Evolutionary conservation across 495 filamentous ascomycete species (phyloP).

Genomic region (Friedmanniomyces endolithicus): DNA sequence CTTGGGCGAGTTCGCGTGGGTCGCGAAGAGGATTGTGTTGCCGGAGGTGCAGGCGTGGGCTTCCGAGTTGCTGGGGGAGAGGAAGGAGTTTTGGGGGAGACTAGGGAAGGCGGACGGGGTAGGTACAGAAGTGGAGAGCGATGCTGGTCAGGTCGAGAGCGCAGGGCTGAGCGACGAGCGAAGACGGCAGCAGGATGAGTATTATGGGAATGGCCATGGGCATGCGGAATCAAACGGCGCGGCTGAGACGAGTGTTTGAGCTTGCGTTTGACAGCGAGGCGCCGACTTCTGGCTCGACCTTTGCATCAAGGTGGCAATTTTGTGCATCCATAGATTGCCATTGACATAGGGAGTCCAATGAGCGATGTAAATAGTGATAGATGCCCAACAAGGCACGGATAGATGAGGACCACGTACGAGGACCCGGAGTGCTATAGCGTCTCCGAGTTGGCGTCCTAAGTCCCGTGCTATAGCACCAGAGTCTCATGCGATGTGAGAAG

Average conservation of each 20-base stretch:
- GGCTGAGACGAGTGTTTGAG: not conserved
- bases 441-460: too few relatives aligned
- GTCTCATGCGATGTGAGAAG: too few relatives aligned
- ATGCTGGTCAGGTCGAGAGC: not conserved
- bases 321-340: too few relatives aligned
- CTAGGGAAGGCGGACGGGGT: conserved; percentile 13
- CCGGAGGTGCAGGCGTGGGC: conserved; percentile 73
- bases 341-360: too few relatives aligned
- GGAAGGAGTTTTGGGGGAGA: conserved; percentile 57
- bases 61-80: conserved; percentile 60
- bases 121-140: not conserved
- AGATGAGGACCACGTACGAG: too few relatives aligned
- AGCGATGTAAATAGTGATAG: too few relatives aligned
- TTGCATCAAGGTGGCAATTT: too few relatives aligned
- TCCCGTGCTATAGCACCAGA: too few relatives aligned
- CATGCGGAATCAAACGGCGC: not conserved
- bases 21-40: conserved; percentile 57
- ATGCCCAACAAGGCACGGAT: too few relatives aligned
- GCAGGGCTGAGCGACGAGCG: conserved; percentile 10
- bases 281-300: not conserved
- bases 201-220: conserved; percentile 14
- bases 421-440: too few relatives aligned
- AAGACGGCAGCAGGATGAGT: conserved; percentile 20
- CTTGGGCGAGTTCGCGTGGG: conserved; percentile 71
- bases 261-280: not conserved